Percentiles rank a stretch among this genome's conserved stretches.
These are phyloP conservation scores for Alternaria atra DNA, from an alignment of 2,329 filamentous ascomycete genomes.

Conservation along the genomic window DNA sequence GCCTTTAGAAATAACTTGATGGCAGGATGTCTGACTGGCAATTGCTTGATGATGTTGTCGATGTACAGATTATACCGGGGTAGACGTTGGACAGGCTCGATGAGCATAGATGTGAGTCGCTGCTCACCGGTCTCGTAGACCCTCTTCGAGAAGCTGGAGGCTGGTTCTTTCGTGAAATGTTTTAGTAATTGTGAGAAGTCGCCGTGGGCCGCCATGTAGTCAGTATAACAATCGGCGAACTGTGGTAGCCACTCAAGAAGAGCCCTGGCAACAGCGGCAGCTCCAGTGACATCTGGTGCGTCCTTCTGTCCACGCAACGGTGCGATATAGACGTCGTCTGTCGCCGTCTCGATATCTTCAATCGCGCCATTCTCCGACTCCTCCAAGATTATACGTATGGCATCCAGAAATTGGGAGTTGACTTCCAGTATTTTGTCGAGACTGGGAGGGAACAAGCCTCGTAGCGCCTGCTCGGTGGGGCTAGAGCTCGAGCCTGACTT, in stretches of 20 bases:
- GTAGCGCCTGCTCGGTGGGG: conserved; percentile 75
- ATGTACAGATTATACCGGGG: conserved; percentile 96
- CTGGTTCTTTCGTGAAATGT: conserved; percentile 76
- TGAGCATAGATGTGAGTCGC: conserved; percentile 86
- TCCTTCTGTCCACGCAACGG: conserved; percentile 47
- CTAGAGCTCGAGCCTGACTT: conserved; percentile 69
- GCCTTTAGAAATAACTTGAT: conserved; percentile 85
- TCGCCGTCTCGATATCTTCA: conserved; percentile 72
- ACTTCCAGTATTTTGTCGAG: conserved; percentile 81
- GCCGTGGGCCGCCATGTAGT: conserved; percentile 91
- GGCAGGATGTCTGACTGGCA: conserved; percentile 86
- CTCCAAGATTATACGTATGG: conserved; percentile 79
- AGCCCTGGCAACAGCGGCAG: conserved; percentile 78
- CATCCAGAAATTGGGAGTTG: conserved; percentile 81
- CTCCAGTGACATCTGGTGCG: conserved; percentile 77
- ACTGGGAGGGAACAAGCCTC: conserved; percentile 81
- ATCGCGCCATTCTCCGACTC: conserved; percentile 83
- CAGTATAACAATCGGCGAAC: conserved; percentile 89
- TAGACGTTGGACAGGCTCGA: conserved; percentile 93
- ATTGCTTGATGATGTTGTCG: conserved; percentile 87
- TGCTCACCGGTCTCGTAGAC: conserved; percentile 89
- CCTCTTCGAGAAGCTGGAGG: conserved; percentile 82
- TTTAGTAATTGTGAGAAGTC: conserved; percentile 85
- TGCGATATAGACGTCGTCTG: conserved; percentile 51
- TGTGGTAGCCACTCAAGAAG: conserved; percentile 92